Percentiles rank a stretch among this genome's conserved stretches.
Evolutionary conservation across 306 rosid species (phyloP).

Genomic region (Alnus rubra): DNA sequence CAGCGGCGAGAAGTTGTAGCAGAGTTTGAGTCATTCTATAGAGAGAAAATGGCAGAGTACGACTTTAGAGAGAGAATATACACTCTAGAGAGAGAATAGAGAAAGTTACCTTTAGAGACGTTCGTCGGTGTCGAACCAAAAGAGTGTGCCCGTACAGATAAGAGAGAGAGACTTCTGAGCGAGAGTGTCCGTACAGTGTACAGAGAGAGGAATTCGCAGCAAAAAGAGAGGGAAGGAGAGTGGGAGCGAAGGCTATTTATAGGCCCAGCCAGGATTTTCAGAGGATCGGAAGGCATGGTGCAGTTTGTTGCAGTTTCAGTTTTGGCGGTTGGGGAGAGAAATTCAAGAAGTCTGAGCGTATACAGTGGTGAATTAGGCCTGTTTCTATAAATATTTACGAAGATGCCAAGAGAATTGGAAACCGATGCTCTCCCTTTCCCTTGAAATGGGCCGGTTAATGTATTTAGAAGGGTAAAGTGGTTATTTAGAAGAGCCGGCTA

Average conservation of each 20-base stretch:
- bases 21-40: not conserved
- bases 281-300: not conserved
- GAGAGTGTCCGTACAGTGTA: not conserved
- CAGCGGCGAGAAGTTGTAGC: not conserved
- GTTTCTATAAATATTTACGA: not conserved
- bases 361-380: not conserved
- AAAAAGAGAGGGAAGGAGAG: not conserved
- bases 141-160: not conserved
- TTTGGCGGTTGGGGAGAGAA: not conserved
- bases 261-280: not conserved
- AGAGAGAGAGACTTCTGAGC: not conserved
- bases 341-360: not conserved
- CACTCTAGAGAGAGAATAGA: not conserved
- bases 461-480: too few relatives aligned
- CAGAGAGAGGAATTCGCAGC: not conserved
- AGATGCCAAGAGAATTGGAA: not conserved
- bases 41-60: not conserved
- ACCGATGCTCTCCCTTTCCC: too few relatives aligned
- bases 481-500: too few relatives aligned
- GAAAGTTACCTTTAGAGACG: not conserved
- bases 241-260: not conserved
- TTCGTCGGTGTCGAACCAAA: not conserved
- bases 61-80: not conserved
- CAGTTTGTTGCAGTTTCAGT: not conserved
- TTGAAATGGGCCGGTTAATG: too few relatives aligned